Evolutionary conservation across 495 filamentous ascomycete species (phyloP).

Genomic region (Coniosporium apollinis): DNA sequence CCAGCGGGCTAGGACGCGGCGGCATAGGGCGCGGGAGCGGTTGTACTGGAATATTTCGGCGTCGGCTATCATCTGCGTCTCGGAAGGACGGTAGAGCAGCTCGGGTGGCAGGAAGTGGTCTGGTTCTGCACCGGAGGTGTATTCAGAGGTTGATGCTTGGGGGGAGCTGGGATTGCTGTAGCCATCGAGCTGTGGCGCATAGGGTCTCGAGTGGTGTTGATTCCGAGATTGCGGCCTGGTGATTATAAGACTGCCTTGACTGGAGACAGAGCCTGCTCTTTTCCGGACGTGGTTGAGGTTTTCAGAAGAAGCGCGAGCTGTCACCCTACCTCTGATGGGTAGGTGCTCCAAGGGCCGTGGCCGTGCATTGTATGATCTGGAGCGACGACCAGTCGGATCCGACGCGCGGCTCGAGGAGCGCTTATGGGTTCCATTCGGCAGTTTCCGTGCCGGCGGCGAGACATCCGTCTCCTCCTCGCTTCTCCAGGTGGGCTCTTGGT

Average conservation of each 20-base stretch:
- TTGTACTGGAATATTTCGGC: constrained; percentile 42
- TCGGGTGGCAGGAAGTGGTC: constrained; percentile 14
- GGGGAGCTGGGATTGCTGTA: no score
- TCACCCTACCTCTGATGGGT: constrained; percentile 11
- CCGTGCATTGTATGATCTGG: no score
- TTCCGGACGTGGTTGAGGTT: no score
- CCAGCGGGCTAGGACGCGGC: constrained; percentile 36
- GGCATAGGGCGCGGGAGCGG: constrained; percentile 30
- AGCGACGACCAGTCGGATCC: no score
- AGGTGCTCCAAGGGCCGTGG: constrained; percentile 4
- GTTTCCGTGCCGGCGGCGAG: no score
- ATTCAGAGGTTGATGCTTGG: constrained; percentile 5
- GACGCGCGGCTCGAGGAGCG: no score
- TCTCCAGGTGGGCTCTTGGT: constrained; percentile 13
- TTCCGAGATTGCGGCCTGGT: no score
- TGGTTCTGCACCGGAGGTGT: constrained; percentile 2
- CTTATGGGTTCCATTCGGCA: no score
- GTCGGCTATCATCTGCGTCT: constrained; percentile 39
- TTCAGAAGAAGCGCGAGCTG: constrained; percentile 2
- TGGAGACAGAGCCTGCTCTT: no score
- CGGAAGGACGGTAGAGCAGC: constrained; percentile 34
- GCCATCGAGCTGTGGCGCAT: no score
- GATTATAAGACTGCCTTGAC: no score
- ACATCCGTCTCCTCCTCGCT: constrained; percentile 29
- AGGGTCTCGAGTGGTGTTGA: no score